Conservation (phyloP, 2,329 filamentous ascomycete genomes). For the Alternaria sp. region DNA sequence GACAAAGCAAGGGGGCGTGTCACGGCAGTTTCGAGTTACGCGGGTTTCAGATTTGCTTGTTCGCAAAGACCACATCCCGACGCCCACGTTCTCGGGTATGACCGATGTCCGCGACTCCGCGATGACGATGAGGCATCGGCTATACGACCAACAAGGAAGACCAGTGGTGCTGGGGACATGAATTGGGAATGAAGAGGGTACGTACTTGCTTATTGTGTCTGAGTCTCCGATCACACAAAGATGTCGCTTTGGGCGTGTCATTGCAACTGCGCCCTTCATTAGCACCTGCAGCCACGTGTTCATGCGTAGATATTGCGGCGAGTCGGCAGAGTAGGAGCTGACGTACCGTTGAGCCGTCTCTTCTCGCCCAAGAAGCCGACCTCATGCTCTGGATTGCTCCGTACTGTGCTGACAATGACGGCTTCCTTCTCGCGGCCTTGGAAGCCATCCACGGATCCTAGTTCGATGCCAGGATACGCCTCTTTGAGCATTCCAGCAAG, state of each 20-base stretch:
- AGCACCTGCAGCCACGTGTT: neutral
- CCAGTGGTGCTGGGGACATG: neutral
- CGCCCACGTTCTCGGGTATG: slow-evolving; percentile 18
- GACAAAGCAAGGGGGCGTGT: slow-evolving; percentile 16
- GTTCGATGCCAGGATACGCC: slow-evolving; percentile 80
- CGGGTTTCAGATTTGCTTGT: slow-evolving; percentile 5
- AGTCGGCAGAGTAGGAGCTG: slow-evolving; percentile 7
- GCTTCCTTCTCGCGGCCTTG: slow-evolving; percentile 97
- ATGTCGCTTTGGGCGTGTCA: slow-evolving; percentile 92
- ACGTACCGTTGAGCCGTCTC: slow-evolving; percentile 85
- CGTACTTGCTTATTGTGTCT: slow-evolving; percentile 87
- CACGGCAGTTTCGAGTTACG: slow-evolving; percentile 23
- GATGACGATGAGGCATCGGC: neutral
- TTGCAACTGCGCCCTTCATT: slow-evolving; percentile 71
- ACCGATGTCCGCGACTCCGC: neutral
- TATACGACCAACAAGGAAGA: slow-evolving; percentile 3
- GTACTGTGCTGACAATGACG: slow-evolving; percentile 89
- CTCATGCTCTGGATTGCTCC: slow-evolving; percentile 85
- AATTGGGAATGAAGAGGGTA: slow-evolving; percentile 3
- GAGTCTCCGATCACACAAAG: slow-evolving; percentile 92
- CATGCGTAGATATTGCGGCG: neutral
- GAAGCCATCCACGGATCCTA: slow-evolving; percentile 97
- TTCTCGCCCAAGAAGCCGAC: slow-evolving; percentile 95
- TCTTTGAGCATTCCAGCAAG: slow-evolving; percentile 80
- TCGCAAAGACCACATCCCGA: slow-evolving; percentile 11